phyloP scores from a whole-genome alignment of 768 basidiomycete species.

The Pleurotus tuber-regium region DNA sequence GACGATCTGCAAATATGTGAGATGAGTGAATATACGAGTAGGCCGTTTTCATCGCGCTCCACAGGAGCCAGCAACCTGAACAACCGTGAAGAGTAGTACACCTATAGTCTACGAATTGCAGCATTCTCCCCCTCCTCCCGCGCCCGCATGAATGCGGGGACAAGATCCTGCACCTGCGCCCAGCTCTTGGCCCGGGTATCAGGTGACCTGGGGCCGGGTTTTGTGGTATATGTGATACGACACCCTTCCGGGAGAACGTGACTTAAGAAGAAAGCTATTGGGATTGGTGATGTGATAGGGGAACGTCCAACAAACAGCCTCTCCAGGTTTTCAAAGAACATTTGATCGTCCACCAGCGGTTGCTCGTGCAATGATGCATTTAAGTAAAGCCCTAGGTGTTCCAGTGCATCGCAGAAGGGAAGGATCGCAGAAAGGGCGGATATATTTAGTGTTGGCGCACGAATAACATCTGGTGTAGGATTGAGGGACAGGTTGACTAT shows the following conservation, averaged over 20 bases:
- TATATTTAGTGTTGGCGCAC: background rate
- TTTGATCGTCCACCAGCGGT: background rate
- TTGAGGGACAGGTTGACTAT: background rate
- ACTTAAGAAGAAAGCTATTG: background rate
- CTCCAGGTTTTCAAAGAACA: background rate
- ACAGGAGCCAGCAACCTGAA: no score
- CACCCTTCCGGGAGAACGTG: background rate
- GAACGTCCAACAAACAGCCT: background rate
- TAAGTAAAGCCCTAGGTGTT: background rate
- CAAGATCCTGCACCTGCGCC: no score
- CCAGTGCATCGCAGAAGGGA: background rate
- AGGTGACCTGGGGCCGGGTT: no score
- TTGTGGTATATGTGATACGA: no score
- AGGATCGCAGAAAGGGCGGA: background rate
- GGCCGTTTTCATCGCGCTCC: no score
- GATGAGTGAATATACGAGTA: no score
- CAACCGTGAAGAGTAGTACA: no score
- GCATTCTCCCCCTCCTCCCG: no score
- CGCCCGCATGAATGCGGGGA: no score
- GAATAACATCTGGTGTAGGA: background rate
- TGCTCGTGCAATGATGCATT: background rate
- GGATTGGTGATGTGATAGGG: background rate
- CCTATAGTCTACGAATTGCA: no score
- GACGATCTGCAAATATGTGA: no score
- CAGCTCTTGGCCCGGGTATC: no score